These are phyloP conservation scores for Capsella rubella DNA, from an alignment of 441 rosid species.

Conservation along the genomic window DNA sequence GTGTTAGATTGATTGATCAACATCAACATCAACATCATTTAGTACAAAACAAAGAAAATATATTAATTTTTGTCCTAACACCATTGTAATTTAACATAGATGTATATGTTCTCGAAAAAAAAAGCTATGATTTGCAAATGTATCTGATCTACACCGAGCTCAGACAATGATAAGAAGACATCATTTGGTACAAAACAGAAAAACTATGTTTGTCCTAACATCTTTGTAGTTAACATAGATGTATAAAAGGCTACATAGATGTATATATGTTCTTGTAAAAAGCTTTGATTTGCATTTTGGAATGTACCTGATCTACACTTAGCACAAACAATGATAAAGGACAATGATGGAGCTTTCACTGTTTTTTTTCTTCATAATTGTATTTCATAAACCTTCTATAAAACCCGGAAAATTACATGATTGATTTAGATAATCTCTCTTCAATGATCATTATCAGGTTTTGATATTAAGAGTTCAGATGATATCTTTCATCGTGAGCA, in stretches of 20 bases:
- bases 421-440: too few species aligned
- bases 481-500: neutral
- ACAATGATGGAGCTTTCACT: slow-evolving; percentile 24
- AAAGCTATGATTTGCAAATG: slow-evolving; percentile 10
- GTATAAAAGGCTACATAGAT: too few species aligned
- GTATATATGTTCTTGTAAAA: too few species aligned
- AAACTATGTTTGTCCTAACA: too few species aligned
- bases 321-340: slow-evolving; percentile 17
- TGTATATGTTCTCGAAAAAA: neutral
- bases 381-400: too few species aligned
- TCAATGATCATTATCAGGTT: neutral
- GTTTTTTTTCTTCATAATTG: neutral
- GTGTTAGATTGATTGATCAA: too few species aligned
- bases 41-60: neutral
- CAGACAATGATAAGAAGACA: slow-evolving; percentile 21
- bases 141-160: neutral
- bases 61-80: slow-evolving; percentile 19
- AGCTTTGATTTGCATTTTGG: neutral
- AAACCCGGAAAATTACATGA: too few species aligned
- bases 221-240: too few species aligned
- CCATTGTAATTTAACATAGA: neutral
- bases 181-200: too few species aligned
- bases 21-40: too few species aligned
- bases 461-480: neutral
- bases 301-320: neutral